These are phyloP conservation scores for Aristolochia fimbriata DNA, from an alignment of 164 flowering plant species.

Conservation along the genomic window DNA sequence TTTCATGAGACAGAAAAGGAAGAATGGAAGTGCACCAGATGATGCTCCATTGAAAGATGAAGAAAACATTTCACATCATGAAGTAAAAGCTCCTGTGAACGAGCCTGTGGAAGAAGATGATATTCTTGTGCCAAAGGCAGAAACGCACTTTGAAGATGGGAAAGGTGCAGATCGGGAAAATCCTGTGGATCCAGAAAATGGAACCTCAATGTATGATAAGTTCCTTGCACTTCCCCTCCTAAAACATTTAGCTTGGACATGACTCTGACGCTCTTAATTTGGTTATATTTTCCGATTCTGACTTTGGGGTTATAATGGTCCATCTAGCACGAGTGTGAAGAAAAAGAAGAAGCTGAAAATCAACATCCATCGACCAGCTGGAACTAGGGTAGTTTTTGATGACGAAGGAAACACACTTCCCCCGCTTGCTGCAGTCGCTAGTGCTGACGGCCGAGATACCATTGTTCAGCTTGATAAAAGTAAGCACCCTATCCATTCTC, in stretches of 20 bases:
- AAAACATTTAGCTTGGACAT: not conserved
- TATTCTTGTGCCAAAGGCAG: conserved; percentile 31
- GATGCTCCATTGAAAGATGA: conserved; percentile 25
- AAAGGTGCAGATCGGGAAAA: conserved; percentile 2
- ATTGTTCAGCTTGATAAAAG: conserved; percentile 47
- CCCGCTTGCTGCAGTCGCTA: conserved; percentile 67
- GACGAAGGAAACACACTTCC: conserved; percentile 71
- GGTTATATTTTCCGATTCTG: not conserved
- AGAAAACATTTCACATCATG: conserved; percentile 11
- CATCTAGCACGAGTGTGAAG: conserved; percentile 52
- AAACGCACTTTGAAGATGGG: conserved; percentile 11
- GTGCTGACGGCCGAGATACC: conserved; percentile 18
- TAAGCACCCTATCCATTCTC: conserved; percentile 1
- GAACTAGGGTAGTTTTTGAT: conserved; percentile 71
- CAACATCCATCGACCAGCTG: conserved; percentile 64
- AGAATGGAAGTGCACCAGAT: conserved; percentile 13
- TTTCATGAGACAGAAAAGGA: conserved; percentile 44
- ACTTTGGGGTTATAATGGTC: conserved; percentile 21
- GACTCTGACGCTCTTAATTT: not conserved
- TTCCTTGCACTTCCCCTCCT: not conserved
- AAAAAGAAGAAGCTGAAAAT: conserved; percentile 91
- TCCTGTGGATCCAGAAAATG: conserved; percentile 3
- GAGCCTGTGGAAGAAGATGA: conserved; percentile 19
- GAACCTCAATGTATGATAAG: conserved; percentile 6
- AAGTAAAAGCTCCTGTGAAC: conserved; percentile 9